A percentile compares a stretch with the other conserved stretches of the same genome.
phyloP scores from a whole-genome alignment of 306 rosid genomes.

The Pachyrhizus erosus region DNA sequence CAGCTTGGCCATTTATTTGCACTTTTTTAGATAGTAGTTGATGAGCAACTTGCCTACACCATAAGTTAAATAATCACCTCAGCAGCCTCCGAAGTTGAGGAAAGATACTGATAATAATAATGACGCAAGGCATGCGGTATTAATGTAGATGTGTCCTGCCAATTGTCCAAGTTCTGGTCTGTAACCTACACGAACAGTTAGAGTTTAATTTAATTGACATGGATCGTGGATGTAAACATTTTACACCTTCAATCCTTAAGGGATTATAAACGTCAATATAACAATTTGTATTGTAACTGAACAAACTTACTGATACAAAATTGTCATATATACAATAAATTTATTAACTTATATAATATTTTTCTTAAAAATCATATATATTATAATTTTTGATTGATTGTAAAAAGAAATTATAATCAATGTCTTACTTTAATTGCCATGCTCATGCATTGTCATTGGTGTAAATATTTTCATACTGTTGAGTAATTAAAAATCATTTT shows the following conservation, averaged over 20 bases:
- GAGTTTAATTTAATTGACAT: neutral
- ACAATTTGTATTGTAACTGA: too few relatives aligned
- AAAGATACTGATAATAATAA: conserved; percentile 88
- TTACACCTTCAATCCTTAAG: too few relatives aligned
- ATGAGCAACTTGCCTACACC: neutral
- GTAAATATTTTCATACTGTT: neutral
- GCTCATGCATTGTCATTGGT: too few relatives aligned
- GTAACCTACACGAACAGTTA: conserved; percentile 63
- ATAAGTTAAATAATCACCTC: conserved; percentile 63
- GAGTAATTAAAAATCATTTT: neutral
- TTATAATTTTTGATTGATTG: too few relatives aligned
- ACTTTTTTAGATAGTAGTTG: neutral
- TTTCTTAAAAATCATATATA: too few relatives aligned
- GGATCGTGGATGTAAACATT: conserved; percentile 16
- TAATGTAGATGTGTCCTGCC: conserved; percentile 70
- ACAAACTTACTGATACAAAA: too few relatives aligned
- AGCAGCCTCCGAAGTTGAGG: conserved; percentile 78
- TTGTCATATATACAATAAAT: too few relatives aligned
- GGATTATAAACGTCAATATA: too few relatives aligned
- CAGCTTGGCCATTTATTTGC: neutral
- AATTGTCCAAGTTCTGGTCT: conserved; percentile 73
- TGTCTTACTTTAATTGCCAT: too few relatives aligned
- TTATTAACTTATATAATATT: too few relatives aligned
- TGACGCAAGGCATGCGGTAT: conserved; percentile 93
- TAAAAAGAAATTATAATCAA: too few relatives aligned